Conservation (phyloP, 305 asterid species). For the Coffea humblotiana region DNA sequence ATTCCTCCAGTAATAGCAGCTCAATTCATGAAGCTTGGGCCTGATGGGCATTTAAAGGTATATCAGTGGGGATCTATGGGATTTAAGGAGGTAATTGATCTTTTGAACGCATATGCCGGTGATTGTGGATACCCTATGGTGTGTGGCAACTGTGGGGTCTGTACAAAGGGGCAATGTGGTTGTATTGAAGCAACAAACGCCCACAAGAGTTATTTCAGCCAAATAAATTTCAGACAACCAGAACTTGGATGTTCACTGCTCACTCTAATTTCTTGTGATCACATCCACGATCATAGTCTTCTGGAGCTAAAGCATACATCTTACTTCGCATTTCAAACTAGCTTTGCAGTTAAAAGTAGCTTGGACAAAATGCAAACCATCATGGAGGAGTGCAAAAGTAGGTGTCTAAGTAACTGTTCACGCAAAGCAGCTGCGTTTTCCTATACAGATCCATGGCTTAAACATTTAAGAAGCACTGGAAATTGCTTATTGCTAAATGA, state of each 20-base stretch:
- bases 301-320: background rate
- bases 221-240: background rate
- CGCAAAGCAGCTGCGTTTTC: constrained; percentile 3
- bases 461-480: background rate
- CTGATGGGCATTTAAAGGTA: constrained; percentile 16
- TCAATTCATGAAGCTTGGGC: constrained; percentile 8
- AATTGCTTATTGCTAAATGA: constrained; percentile 8
- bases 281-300: background rate
- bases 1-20: background rate
- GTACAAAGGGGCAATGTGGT: background rate
- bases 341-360: background rate
- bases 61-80: background rate
- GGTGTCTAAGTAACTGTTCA: background rate
- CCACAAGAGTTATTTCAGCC: constrained; percentile 6
- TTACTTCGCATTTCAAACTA: background rate
- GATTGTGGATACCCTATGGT: constrained; percentile 13
- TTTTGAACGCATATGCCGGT: background rate
- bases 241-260: constrained; percentile 3
- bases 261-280: background rate
- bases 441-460: background rate
- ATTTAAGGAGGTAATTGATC: background rate
- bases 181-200: background rate
- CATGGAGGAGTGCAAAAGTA: background rate
- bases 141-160: constrained; percentile 8
- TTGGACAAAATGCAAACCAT: background rate